Conservation (phyloP, 2,329 filamentous ascomycete species). For the Aurifilum marmelostoma region DNA sequence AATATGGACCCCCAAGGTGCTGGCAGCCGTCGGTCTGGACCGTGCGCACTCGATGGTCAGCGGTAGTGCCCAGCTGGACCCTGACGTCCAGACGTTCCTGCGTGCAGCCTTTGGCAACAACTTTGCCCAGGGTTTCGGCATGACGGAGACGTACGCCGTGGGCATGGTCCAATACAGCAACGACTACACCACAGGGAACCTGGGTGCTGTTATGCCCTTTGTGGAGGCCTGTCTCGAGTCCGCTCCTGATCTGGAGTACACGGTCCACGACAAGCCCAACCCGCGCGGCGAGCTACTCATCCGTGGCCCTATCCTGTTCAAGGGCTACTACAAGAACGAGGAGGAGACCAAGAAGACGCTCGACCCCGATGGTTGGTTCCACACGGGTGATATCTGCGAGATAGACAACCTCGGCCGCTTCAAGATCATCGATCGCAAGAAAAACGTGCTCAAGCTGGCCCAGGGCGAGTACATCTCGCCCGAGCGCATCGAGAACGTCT, state of each 20-base stretch:
- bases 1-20: slow-evolving; percentile 89
- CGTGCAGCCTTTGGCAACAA: slow-evolving; percentile 78
- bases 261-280: slow-evolving; percentile 81
- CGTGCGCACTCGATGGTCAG: slow-evolving; percentile 74
- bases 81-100: slow-evolving; percentile 84
- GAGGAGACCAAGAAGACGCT: slow-evolving; percentile 84
- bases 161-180: slow-evolving; percentile 68
- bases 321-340: slow-evolving; percentile 86
- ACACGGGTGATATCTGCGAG: slow-evolving; percentile 87
- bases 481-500: slow-evolving; percentile 95
- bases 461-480: slow-evolving; percentile 98
- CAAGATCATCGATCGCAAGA: slow-evolving; percentile 92
- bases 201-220: slow-evolving; percentile 70
- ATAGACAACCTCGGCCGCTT: slow-evolving; percentile 86
- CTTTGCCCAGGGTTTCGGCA: slow-evolving; percentile 86
- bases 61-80: slow-evolving; percentile 89
- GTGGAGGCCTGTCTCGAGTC: slow-evolving; percentile 81
- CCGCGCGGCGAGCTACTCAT: slow-evolving; percentile 89
- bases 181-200: slow-evolving; percentile 80
- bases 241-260: slow-evolving; percentile 93
- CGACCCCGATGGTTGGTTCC: slow-evolving; percentile 93
- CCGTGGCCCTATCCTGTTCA: slow-evolving; percentile 79
- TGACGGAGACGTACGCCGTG: slow-evolving; percentile 91
- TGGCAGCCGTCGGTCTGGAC: slow-evolving; percentile 80
- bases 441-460: slow-evolving; percentile 98